A percentile compares a stretch with the other conserved stretches of the same genome.
Conservation (phyloP, 805 yeast genomes). For the Cyberlindnera japonica region DNA sequence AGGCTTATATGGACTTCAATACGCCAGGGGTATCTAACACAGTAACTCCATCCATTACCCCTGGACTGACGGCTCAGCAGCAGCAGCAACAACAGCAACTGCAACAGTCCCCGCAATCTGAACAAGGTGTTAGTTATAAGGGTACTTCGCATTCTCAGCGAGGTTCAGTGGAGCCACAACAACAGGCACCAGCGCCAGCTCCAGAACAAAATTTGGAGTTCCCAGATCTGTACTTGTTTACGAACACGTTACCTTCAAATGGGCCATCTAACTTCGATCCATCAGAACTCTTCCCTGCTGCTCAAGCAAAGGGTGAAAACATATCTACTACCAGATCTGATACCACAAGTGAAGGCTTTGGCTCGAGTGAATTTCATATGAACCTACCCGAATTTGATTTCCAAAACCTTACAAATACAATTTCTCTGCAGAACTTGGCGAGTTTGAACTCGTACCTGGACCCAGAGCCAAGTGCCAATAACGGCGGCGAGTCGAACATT, state of each 20-base stretch:
- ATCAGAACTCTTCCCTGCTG: constrained; percentile 25
- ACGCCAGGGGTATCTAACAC: constrained; percentile 12
- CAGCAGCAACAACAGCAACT: constrained; percentile 6
- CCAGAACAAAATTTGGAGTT: constrained; percentile 17
- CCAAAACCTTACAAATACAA: constrained; percentile 21
- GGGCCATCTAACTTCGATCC: constrained; percentile 24
- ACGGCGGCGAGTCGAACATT: not conserved
- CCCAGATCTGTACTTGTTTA: constrained; percentile 29
- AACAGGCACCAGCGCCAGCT: not conserved
- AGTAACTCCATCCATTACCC: no score
- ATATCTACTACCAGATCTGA: constrained; percentile 16
- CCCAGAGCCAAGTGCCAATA: not conserved
- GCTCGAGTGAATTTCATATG: constrained; percentile 21
- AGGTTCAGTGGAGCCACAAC: no score
- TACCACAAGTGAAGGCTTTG: constrained; percentile 16
- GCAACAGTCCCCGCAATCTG: not conserved
- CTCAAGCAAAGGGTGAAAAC: not conserved
- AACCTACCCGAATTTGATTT: constrained; percentile 27
- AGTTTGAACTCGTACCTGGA: constrained; percentile 18
- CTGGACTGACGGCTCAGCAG: constrained; percentile 1
- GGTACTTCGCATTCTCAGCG: no score
- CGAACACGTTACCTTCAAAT: constrained; percentile 23
- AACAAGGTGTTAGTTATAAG: no score
- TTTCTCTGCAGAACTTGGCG: constrained; percentile 24
- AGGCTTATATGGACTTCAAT: constrained; percentile 8